Evolutionary conservation across 2,329 filamentous ascomycete genomes (phyloP), one percentile per base, ranked within the genome.

Genomic region (Ophiostoma ips): DNA sequence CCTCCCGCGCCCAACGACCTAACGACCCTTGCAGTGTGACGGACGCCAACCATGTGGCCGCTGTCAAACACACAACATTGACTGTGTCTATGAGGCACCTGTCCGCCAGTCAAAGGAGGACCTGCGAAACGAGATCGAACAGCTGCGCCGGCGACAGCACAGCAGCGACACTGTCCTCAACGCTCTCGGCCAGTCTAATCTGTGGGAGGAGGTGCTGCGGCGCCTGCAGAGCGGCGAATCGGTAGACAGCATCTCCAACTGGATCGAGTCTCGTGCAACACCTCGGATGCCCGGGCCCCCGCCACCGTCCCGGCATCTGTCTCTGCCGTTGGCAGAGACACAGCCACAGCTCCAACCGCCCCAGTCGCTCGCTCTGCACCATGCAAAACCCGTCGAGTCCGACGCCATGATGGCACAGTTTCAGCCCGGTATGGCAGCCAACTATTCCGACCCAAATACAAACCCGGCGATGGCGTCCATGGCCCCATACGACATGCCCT

Each of bases 31-130:
- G n/a, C 24, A 79, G 76, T 82, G 78, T 58, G 77, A 82, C 57
- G 78, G 78, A 7, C 66, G 72, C 46, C 68, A 59, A 30, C 77
- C 76, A 3, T 79, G 76, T 55, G 67, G 68, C 33, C 68, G 78
- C 53, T 82, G 78, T 62, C 70, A 66, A 52, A 55, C 64, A 0
- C 76, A 80, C 54, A 71, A 73, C 31, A 63, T 71, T 36, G 71
- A 78, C 21, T 82, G 78, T 53, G 59, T 78, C 21, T 82, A 82
- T 64, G 76, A 81, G 55, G 60, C 79, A 8, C 78, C 77, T 0
- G 71, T 81, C 5, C 76, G 78, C 41, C 77, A 80, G 56, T 80
- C 77, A 11, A 82, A 82, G 54, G 77, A 81, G 53, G 71, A 72
- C 48, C 68, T 82, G 5, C 71, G 78, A 41, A 66, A 65, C 58